Base-by-base conservation (phyloP, 108 stramenopile genomes). In the Skeletonema menzelii region DNA sequence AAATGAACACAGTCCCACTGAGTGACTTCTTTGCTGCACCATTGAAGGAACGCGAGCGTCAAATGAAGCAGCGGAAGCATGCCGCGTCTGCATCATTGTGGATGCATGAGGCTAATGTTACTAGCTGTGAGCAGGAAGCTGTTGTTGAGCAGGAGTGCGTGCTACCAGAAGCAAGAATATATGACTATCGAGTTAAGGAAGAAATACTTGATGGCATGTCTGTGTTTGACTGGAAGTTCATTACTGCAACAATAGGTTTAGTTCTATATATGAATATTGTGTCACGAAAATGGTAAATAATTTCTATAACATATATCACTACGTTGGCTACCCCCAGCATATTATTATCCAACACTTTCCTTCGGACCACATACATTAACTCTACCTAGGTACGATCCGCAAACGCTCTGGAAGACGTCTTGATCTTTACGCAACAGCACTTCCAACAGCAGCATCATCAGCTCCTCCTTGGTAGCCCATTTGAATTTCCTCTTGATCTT, bases 21-120 rank as follows among this genome's bases (percentile, higher is more conserved):
- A 44, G 66, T 38, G 87, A 90, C 37, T 93, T 93, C 62, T 88
- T 87, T 67, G 87, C 76, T 59, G 63, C 65, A 20, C 22, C 76
- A 32, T 20, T 46, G 14, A 15, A 30, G 24, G 44, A 31, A 11
- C 63, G 76, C 20, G 67, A 70, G 11, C 62, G 49, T 6, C 67
- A 57, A 31, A 28, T 53, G 34, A 49, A 35, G 15, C 46, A 55
- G 32, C 49, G 34, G 10, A 20, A 49, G 8, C 28, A 42, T 31
- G 27, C 31, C 53, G 60, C 37, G 34, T 38, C 44, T 13, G 28
- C 61, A 44, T 63, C 60, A 35, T 49, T 72, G 47, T 72, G 71
- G 71, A 72, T 72, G 71, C 20, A 63, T 17, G 19, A 30, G n/a
- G 13, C 71, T 19, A 22, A 46, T 17, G 11, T 56, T 44, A 19